These are phyloP conservation scores for Stephania japonica DNA, from an alignment of 164 flowering plant genomes.

Conservation along the genomic window DNA sequence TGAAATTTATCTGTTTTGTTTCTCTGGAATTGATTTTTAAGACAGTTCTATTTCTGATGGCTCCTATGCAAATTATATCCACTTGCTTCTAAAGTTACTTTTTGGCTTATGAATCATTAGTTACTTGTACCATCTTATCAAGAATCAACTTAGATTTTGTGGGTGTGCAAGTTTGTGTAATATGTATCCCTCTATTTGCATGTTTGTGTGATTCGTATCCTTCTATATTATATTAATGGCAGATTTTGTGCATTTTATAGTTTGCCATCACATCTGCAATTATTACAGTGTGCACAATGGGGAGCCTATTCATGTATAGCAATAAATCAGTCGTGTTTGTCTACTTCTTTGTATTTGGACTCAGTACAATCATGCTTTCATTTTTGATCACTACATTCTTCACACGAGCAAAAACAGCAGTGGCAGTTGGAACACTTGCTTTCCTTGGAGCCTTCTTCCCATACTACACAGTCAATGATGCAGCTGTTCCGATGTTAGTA, in stretches of 20 bases:
- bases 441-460: slow-evolving; percentile 97
- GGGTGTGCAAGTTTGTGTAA: not conserved
- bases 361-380: slow-evolving; percentile 87
- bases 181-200: not conserved
- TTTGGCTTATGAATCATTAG: not conserved
- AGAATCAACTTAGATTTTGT: not conserved
- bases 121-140: not conserved
- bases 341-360: slow-evolving; percentile 85
- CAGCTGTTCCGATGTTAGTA: slow-evolving; percentile 74
- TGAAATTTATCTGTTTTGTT: too few relatives aligned
- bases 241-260: slow-evolving; percentile 37
- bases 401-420: slow-evolving; percentile 93
- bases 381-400: slow-evolving; percentile 92
- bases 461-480: slow-evolving; percentile 84
- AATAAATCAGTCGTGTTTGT: slow-evolving; percentile 81
- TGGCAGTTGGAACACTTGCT: slow-evolving; percentile 96
- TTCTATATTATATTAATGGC: too few relatives aligned
- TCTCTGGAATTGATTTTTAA: not conserved
- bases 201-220: not conserved
- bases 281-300: slow-evolving; percentile 83
- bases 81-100: not conserved
- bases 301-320: slow-evolving; percentile 81
- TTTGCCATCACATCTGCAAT: slow-evolving; percentile 80
- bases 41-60: not conserved
- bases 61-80: too few relatives aligned